Evolutionary conservation across 345 rosid species (phyloP).

Genomic region (Ceriops zippeliana): DNA sequence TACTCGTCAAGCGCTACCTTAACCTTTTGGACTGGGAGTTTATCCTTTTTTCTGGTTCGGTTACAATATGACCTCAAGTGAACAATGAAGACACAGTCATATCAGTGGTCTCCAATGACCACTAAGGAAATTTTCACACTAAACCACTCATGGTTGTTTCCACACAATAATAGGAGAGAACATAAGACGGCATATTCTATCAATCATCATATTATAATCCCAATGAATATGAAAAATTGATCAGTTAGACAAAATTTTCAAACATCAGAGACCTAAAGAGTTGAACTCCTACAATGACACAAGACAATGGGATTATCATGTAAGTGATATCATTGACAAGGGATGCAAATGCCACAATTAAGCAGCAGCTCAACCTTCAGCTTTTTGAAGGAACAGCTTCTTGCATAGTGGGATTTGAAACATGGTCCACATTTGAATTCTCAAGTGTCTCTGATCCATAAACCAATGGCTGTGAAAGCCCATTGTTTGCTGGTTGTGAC

Average conservation of each 20-base stretch:
- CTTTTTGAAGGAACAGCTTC: conserved; percentile 16
- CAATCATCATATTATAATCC: background rate
- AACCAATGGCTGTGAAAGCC: conserved; percentile 8
- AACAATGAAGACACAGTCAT: no score
- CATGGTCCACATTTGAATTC: background rate
- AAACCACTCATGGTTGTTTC: no score
- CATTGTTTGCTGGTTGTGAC: conserved; percentile 15
- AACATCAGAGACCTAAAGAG: background rate
- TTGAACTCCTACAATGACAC: conserved; percentile 7
- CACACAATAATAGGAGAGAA: no score
- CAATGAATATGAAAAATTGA: conserved; percentile 1
- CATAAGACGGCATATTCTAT: background rate
- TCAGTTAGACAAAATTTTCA: conserved; percentile 12
- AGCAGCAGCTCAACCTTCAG: background rate
- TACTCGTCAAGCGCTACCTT: background rate
- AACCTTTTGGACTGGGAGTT: no score
- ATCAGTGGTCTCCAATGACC: no score
- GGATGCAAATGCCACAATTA: background rate
- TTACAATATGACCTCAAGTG: no score
- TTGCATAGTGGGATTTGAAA: conserved; percentile 3
- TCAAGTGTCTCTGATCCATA: conserved; percentile 17
- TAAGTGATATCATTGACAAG: background rate
- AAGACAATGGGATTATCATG: conserved; percentile 5
- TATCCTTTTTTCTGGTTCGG: no score
- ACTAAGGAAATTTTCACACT: no score